Evolutionary conservation across 441 rosid genomes (phyloP).

Genomic region (Erysimum cheiri): DNA sequence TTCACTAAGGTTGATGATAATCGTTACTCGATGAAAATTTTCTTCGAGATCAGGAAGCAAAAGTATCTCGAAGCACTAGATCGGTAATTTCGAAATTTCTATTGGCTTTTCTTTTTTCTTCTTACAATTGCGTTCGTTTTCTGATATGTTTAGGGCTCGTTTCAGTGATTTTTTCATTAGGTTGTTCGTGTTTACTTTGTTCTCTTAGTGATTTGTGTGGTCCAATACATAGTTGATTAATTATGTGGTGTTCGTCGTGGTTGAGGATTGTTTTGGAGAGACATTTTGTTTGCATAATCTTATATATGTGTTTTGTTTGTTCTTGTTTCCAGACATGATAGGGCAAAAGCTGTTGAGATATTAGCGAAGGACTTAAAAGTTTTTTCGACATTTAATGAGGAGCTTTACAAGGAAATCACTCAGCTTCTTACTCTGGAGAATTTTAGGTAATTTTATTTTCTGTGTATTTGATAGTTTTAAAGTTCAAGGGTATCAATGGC

Average conservation of each 20-base stretch:
- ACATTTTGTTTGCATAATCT: slow-evolving; percentile 3
- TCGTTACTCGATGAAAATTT: slow-evolving; percentile 92
- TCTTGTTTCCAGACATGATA: slow-evolving; percentile 49
- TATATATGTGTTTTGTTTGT: slow-evolving; percentile 16
- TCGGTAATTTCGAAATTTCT: slow-evolving; percentile 57
- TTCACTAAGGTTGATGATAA: slow-evolving; percentile 94
- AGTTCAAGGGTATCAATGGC: slow-evolving; percentile 11
- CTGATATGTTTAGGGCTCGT: slow-evolving; percentile 41
- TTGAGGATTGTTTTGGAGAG: not conserved
- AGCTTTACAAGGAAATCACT: slow-evolving; percentile 60
- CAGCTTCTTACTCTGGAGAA: slow-evolving; percentile 60
- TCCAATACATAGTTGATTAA: not conserved
- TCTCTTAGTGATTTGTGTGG: not conserved
- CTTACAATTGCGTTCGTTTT: slow-evolving; percentile 37
- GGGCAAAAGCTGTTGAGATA: slow-evolving; percentile 61
- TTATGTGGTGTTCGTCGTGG: slow-evolving; percentile 4
- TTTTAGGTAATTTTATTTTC: slow-evolving; percentile 48
- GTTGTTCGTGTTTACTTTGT: slow-evolving; percentile 36
- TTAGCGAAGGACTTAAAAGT: slow-evolving; percentile 61
- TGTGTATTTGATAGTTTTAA: not conserved
- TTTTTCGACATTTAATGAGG: slow-evolving; percentile 58
- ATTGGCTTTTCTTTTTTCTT: slow-evolving; percentile 31
- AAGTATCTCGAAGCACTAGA: slow-evolving; percentile 96
- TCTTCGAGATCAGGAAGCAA: slow-evolving; percentile 96
- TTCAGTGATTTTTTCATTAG: slow-evolving; percentile 42